Evolutionary conservation across 2,329 filamentous ascomycete species (phyloP), one percentile per base, ranked within the genome.

Genomic region (Dryadomyces quercivorus): DNA sequence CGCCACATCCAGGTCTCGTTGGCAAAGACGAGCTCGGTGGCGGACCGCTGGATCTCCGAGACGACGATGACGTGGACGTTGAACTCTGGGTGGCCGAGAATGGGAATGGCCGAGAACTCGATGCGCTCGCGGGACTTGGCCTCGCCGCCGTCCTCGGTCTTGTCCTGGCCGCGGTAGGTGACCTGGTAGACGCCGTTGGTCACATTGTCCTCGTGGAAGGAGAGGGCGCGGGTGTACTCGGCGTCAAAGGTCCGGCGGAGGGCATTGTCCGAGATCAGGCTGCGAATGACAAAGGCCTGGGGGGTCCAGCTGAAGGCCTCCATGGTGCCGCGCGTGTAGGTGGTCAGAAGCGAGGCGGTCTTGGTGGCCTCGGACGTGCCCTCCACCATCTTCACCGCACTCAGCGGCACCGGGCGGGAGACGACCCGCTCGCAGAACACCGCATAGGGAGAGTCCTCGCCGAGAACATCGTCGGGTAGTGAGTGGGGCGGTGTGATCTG

Each of bases 1-100:
- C 68, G 62, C 67, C 67, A 70, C 64, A 68, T 65, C 68, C 67
- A 69, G n/a, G 68, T 69, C 62, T 70, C 67, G 55, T 69, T 69
- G 48, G 67, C 60, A 50, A 70, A 66, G 8, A 65, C 59, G 26
- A 65, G 57, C 13, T 50, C 44, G 1, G 53, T 53, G 4, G 53
- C 53, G 4, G 55, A 52, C 44, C 50, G 53, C 46, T 60, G 58
- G 1, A 66, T 53, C 21, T 59, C 63, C 1, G 60, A 55, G 12
- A 67, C 59, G 6, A 67, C 56, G 8, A 67, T 21, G 1, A 61
- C 64, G 18, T 59, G 56, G 8, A 62, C 60, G 1, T 52, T 48
- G n/a, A 62, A 59, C 7, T 63, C 62, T 9, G 56, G 59, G 48
- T 61, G 64, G 1, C 57, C 61, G 1, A 55, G 36, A 5, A 66